These are phyloP conservation scores for Tremella yokohamensis DNA, from an alignment of 768 basidiomycete species.

Conservation along the genomic window DNA sequence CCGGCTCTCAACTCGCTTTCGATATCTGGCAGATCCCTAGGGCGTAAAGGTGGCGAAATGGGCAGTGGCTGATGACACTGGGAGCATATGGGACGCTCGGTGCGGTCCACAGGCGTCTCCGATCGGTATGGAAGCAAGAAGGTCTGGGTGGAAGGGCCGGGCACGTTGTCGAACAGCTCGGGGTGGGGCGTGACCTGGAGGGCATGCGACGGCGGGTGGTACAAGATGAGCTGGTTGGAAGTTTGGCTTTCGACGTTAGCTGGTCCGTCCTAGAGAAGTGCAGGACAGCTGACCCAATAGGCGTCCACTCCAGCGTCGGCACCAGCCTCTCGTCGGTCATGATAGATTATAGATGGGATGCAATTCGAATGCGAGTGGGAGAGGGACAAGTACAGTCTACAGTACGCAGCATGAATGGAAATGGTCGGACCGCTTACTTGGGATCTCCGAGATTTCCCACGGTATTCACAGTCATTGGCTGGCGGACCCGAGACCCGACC, in stretches of 20 bases:
- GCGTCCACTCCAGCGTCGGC: slow-evolving; percentile 27
- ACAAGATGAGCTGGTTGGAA: slow-evolving; percentile 46
- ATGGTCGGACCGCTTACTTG: too few relatives aligned
- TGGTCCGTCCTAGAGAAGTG: neutral
- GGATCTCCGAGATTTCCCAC: too few relatives aligned
- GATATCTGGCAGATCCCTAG: too few relatives aligned
- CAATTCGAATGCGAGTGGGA: too few relatives aligned
- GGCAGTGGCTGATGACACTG: slow-evolving; percentile 43
- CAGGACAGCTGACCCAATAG: slow-evolving; percentile 30
- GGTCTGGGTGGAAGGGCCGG: slow-evolving; percentile 14
- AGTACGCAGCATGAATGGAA: too few relatives aligned
- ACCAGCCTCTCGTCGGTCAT: neutral
- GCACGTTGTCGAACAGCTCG: neutral
- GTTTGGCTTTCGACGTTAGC: slow-evolving; percentile 28
- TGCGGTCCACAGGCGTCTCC: slow-evolving; percentile 4
- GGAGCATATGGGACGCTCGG: slow-evolving; percentile 26
- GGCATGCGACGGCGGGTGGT: slow-evolving; percentile 46
- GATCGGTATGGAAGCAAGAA: slow-evolving; percentile 12
- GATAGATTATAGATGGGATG: too few relatives aligned
- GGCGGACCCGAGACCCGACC: too few relatives aligned
- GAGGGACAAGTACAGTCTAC: too few relatives aligned
- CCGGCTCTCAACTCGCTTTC: neutral
- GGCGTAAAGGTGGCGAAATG: neutral
- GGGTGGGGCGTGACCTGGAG: slow-evolving; percentile 38
- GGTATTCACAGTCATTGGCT: too few relatives aligned